Base-by-base conservation (phyloP, 2,329 filamentous ascomycete species). In the Aspergillus chevalieri region DNA sequence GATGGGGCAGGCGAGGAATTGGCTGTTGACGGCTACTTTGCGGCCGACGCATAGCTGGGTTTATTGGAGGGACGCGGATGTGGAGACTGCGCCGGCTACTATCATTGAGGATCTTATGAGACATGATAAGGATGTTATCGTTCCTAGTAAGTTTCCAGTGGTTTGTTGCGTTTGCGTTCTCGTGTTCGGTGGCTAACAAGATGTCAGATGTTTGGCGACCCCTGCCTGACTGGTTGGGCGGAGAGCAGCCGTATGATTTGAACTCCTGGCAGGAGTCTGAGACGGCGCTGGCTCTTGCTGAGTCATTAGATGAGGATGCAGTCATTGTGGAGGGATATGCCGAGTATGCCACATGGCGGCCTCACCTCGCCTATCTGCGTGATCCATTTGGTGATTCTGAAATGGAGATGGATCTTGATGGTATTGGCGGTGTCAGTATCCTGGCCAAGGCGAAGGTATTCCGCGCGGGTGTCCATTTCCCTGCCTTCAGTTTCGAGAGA, bases 201-300 rank as follows among this genome's bases (percentile, higher is more conserved):
- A 14, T 41, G 38, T 43, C 53, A 91, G 87, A 98, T 74, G 93
- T 98, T 52, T 98, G 93, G 93, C 85, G 93, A 57, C 93, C 93
- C n/a, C 81, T 98, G 44, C 93, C 93, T 6, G 93, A 98, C 70
- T 98, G 93, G 93, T 86, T 98, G 21, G 93, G 93, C 43, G 94
- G 93, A 62, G 93, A 98, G 68, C 93, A 98, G 68, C 93, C 93
- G 1, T 98, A 98, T 68, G 93, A 98, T 72, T 71, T 98, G 61
- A 98, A 98, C 70, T 97, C 92, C 14, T 98, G 93, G 93, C 93
- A 98, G 70, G 93, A 98, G 71, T 98, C 93, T 0, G 94, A 98
- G 65, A 98, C 93, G 0, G 93, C 93, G 0, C 78, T 98, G 47
- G 89, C 89, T 7, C 79, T 98, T 34, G 93, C 93, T 9, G 92